A percentile compares a stretch with the other conserved stretches of the same genome.
Conservation (phyloP, 192 early-diverging fungal genomes). For the Pilaira anomala region DNA sequence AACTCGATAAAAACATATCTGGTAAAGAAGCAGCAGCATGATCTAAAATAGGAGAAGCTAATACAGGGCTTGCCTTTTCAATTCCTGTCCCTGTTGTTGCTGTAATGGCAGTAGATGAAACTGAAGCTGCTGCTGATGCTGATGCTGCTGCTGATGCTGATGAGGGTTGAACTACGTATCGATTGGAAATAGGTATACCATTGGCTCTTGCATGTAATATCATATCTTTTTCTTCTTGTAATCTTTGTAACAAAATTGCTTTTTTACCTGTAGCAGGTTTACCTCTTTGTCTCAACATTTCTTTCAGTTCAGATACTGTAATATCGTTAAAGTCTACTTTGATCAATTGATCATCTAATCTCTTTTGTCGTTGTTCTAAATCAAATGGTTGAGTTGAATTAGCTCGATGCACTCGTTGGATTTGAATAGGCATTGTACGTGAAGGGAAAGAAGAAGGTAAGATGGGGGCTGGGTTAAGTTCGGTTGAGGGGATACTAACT, state of each 20-base stretch:
- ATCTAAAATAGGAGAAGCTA: not conserved
- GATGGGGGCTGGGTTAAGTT: not conserved
- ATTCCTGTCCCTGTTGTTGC: too few species aligned
- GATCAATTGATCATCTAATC: slow-evolving; percentile 60
- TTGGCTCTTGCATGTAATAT: slow-evolving; percentile 38
- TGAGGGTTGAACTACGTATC: not conserved
- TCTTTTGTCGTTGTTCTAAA: slow-evolving; percentile 50
- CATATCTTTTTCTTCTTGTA: slow-evolving; percentile 57
- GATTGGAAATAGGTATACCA: not conserved
- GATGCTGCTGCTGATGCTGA: not conserved
- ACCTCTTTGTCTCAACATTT: slow-evolving; percentile 63
- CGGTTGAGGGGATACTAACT: not conserved
- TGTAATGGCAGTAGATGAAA: too few species aligned
- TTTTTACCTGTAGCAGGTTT: slow-evolving; percentile 72
- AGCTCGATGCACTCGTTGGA: slow-evolving; percentile 21
- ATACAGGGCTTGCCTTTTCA: not conserved
- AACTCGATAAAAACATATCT: slow-evolving; percentile 7
- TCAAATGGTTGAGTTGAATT: slow-evolving; percentile 8
- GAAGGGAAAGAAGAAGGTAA: slow-evolving; percentile 21
- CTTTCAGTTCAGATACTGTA: slow-evolving; percentile 71
- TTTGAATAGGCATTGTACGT: slow-evolving; percentile 34
- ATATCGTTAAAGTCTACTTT: slow-evolving; percentile 71
- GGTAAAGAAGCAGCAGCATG: slow-evolving; percentile 17
- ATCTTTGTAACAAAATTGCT: slow-evolving; percentile 61
- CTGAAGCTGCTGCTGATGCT: not conserved